Conservation (phyloP, 305 asterid genomes). For the Plantago coronopus region DNA sequence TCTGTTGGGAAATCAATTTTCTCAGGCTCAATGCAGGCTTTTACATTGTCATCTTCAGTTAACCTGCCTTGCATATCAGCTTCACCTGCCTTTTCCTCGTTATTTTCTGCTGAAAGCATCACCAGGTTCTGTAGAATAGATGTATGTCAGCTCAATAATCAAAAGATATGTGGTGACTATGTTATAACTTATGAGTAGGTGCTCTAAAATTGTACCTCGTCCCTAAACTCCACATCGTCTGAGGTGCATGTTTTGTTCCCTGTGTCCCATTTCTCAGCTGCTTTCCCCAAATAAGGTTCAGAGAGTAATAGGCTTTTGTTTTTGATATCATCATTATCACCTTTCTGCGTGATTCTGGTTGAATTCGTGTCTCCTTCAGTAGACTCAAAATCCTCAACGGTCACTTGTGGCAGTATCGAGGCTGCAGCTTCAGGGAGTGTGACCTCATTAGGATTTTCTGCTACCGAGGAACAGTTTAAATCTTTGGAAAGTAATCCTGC, state of each 20-base stretch:
- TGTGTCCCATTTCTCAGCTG: constrained; percentile 28
- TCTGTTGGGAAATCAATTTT: constrained; percentile 26
- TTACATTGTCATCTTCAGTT: constrained; percentile 24
- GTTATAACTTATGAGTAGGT: background rate
- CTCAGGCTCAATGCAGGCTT: constrained; percentile 23
- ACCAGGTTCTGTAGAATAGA: constrained; percentile 34
- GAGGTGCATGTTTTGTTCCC: constrained; percentile 24
- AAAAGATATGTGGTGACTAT: constrained; percentile 10
- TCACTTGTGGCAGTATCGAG: constrained; percentile 12
- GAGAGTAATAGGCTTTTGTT: background rate
- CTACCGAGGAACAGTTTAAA: constrained; percentile 12
- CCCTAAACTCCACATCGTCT: constrained; percentile 23
- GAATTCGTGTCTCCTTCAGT: constrained; percentile 21
- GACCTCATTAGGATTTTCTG: constrained; percentile 19
- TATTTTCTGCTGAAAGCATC: constrained; percentile 22
- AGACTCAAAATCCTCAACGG: constrained; percentile 16
- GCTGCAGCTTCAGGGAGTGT: constrained; percentile 22
- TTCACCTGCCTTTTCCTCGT: constrained; percentile 24
- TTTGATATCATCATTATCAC: background rate
- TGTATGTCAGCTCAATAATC: constrained; percentile 9
- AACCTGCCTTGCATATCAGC: constrained; percentile 18
- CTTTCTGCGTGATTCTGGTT: constrained; percentile 20
- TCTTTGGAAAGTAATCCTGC: constrained; percentile 24
- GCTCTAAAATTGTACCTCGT: constrained; percentile 33
- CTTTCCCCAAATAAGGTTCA: background rate